A percentile compares a stretch with the other conserved stretches of the same genome.
phyloP scores from a whole-genome alignment of 257 asterid species.

The Cinchona pubescens region DNA sequence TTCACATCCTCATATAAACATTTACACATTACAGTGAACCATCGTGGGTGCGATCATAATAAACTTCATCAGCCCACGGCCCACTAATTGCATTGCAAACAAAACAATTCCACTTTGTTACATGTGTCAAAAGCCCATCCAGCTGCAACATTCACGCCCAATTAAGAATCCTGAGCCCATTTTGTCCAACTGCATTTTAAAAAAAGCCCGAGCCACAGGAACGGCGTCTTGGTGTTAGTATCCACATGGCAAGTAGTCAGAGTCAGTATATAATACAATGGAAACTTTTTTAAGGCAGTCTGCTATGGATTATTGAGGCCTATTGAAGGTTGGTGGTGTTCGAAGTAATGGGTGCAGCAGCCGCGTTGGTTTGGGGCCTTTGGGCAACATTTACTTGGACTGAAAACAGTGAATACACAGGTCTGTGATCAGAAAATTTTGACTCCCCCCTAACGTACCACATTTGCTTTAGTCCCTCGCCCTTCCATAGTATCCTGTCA shows the following conservation, averaged over 20 bases:
- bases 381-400: conserved; percentile 28
- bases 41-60: background rate
- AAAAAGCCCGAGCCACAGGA: background rate
- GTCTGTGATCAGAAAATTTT: conserved; percentile 86
- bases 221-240: background rate
- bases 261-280: background rate
- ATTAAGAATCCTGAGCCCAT: conserved; percentile 1
- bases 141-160: conserved; percentile 10
- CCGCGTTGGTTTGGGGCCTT: background rate
- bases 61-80: conserved; percentile 8
- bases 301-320: too few species aligned
- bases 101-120: background rate
- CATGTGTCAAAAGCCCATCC: conserved; percentile 21
- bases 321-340: conserved; percentile 4
- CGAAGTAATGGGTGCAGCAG: background rate
- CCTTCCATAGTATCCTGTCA: conserved; percentile 90
- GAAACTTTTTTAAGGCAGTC: too few species aligned
- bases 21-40: background rate
- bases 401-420: conserved; percentile 71
- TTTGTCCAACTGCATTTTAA: background rate
- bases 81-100: background rate
- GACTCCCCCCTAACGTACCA: conserved; percentile 74
- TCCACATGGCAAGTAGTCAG: background rate
- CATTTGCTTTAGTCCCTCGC: conserved; percentile 71
- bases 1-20: too few species aligned